Evolutionary conservation across 768 basidiomycete species (phyloP), one percentile per base, ranked within the genome.

Genomic region (Tricholoma hemisulphureum): DNA sequence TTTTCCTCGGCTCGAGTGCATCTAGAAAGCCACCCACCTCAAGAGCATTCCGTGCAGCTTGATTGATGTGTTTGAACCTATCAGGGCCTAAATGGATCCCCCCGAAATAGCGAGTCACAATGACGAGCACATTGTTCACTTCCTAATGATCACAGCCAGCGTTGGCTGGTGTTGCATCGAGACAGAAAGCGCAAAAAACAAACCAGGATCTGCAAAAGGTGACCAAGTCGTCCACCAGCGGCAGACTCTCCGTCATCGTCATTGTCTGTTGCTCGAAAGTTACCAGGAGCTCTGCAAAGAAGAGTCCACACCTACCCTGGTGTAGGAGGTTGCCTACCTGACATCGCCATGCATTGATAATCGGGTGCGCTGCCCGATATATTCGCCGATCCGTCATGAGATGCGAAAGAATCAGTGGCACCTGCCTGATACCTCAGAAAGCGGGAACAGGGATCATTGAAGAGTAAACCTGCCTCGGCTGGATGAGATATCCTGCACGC

Each of bases 211-310:
- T 95, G 93, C 4, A 99, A 74, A 2, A 99, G 80, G 70, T 98
- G 95, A 1, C 93, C 93, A 20, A 98, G 74, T 16, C 96, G 83
- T 41, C 89, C 86, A 4, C 96, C 96, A 18, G 96, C 96, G 1
- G 93, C 94, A 0, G 89, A 86, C 74, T 99, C 96, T 1, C 95
- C 93, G 57, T 98, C 91, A 58, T 98, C 95, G 56, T 95, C 93
- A 58, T 97, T 95, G 66, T 98, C 95, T 93, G 21, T 13, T n/a
- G n/a, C 5, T 20, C 31, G 32, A 18, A 18, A 13, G 48, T 51
- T 6, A 48, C 8, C 29, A 20, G 32, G 16, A 20, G 23, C 28
- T 18, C 26, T 49, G 23, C 26, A n/a, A 10, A 14, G 10, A 18
- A n/a, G 23, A 48, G 46, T 28, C 34, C 20, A 39, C 26, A 34